A percentile compares a stretch with the other conserved stretches of the same genome.
phyloP scores from a whole-genome alignment of 148 eudicot genomes.

The Rhododendron simsii region DNA sequence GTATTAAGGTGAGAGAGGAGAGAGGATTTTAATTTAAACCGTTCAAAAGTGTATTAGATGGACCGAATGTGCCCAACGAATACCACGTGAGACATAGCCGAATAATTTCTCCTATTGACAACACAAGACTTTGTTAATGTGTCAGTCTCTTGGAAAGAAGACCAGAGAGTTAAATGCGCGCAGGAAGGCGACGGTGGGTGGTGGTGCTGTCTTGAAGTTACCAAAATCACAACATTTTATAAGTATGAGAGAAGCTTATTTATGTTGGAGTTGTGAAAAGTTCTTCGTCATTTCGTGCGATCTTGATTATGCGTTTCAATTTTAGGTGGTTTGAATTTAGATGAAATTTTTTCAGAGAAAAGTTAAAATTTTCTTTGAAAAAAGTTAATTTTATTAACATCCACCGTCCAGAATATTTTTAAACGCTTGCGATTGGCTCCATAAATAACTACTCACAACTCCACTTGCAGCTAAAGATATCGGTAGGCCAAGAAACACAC shows the following conservation, averaged over 20 bases:
- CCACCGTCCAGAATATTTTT: too few relatives aligned
- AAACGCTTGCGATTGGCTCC: too few relatives aligned
- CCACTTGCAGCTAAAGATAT: background rate
- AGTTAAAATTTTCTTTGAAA: too few relatives aligned
- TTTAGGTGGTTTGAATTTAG: too few relatives aligned
- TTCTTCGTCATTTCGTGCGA: accelerated
- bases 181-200: background rate
- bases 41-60: too few relatives aligned
- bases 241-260: too few relatives aligned
- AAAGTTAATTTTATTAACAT: too few relatives aligned
- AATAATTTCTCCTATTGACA: background rate
- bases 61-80: accelerated
- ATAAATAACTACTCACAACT: too few relatives aligned
- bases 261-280: too few relatives aligned
- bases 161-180: background rate
- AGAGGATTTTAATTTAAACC: too few relatives aligned
- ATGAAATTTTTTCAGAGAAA: too few relatives aligned
- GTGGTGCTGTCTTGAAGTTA: background rate
- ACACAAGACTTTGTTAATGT: background rate
- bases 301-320: accelerated
- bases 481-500: background rate
- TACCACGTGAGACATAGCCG: too few relatives aligned
- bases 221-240: background rate
- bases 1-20: accelerated
- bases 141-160: background rate